Evolutionary conservation across 306 rosid genomes (phyloP).

Genomic region (Castanea mollissima): DNA sequence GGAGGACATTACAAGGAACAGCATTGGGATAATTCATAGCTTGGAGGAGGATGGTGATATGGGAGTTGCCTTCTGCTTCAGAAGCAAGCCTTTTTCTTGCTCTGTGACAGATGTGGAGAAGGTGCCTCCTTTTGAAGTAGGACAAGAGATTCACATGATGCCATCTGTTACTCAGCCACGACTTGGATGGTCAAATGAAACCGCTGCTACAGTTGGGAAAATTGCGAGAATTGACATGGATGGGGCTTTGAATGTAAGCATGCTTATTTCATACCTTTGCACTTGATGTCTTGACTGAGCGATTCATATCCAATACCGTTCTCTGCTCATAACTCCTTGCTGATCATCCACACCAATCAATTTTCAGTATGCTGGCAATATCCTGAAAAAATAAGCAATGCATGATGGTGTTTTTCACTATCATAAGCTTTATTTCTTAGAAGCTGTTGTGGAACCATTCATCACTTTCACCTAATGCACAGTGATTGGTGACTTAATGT

Average conservation of each 20-base stretch:
- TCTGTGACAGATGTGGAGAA: constrained; percentile 95
- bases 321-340: neutral
- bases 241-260: constrained; percentile 92
- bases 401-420: neutral
- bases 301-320: neutral
- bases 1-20: constrained; percentile 90
- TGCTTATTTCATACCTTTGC: constrained; percentile 16
- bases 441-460: neutral
- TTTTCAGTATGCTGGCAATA: neutral
- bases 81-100: constrained; percentile 88
- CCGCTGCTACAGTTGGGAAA: constrained; percentile 90
- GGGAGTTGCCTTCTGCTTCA: constrained; percentile 96
- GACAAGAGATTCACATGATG: constrained; percentile 82
- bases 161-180: constrained; percentile 77
- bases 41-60: constrained; percentile 94
- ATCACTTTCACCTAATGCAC: neutral
- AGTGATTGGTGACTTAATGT: neutral
- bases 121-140: constrained; percentile 82
- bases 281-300: neutral
- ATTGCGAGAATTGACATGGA: constrained; percentile 85
- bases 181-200: constrained; percentile 97
- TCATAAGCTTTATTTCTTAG: neutral
- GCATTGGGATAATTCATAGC: constrained; percentile 90
- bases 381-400: neutral
- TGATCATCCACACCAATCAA: neutral